Evolutionary conservation across 148 eudicot genomes (phyloP), one percentile per base, ranked within the genome.

Genomic region (Cornus suecica): DNA sequence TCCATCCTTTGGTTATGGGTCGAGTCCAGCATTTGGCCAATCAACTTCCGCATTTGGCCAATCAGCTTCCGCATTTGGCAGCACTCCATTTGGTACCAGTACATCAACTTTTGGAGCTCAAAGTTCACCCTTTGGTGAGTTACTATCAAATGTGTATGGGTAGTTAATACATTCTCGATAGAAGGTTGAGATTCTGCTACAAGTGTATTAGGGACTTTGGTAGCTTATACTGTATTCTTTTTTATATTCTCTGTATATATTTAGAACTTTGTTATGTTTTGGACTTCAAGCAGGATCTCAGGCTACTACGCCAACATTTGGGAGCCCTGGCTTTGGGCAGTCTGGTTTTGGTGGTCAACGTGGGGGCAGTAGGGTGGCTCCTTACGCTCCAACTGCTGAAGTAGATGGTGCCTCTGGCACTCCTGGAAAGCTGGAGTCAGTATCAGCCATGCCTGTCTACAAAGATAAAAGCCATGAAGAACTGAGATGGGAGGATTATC

Each of bases 381-480:
- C 93, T 63, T 95, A 90, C 69, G 14, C 90, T 9, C 82, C 90
- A 64, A 89, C 94, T 70, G 77, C 88, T 58, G 98, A 93, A 70
- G 82, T 80, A 45, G 96, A 89, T 72, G 66, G 78, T 51, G 80
- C 82, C 41, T 69, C 76, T 77, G 78, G 84, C 68, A 72, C 87
- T 76, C 66, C 84, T 75, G 96, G 88, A 45, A 95, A 92, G 81
- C 87, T 95, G 76, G 97, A 89, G 80, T 95, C 99, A 30, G 88
- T 95, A 79, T 95, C 99, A 42, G 99, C 97, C 61, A 91, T 95
- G 97, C 86, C 87, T 71, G 94, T 80, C 30, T 88, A 92, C 88
- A 95, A 92, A 81, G 97, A 92, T 26, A 95, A 92, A 86, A 95
- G 97, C 86, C 97, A 91, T 74, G 99, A 95, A 83, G 99, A 92